A percentile compares a stretch with the other conserved stretches of the same genome.
Evolutionary conservation across 2,329 filamentous ascomycete genomes (phyloP).

Genomic region (Penicillium rolfsii): DNA sequence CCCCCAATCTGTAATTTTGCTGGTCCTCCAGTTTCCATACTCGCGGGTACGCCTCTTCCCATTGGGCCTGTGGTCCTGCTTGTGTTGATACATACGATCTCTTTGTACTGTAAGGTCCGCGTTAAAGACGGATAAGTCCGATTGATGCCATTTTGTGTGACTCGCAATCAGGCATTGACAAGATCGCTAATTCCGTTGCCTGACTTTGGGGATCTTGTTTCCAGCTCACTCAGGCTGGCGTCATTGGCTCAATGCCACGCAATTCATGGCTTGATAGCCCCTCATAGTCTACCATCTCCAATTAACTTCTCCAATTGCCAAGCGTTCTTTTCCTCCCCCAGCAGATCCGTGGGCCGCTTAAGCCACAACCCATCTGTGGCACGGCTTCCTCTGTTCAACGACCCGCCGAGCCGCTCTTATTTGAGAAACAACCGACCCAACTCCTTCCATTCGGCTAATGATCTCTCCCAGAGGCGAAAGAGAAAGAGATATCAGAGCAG

Average conservation of each 20-base stretch:
- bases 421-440: neutral
- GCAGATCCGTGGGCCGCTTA: slow-evolving; percentile 9
- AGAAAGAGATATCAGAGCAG: neutral
- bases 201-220: neutral
- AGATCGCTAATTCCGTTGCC: neutral
- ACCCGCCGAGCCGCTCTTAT: slow-evolving; percentile 1
- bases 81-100: neutral
- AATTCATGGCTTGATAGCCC: neutral
- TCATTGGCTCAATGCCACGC: neutral
- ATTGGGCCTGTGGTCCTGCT: neutral
- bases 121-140: neutral
- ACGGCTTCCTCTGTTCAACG: slow-evolving; percentile 2
- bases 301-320: slow-evolving; percentile 1
- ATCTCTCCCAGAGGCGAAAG: neutral
- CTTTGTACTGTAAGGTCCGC: neutral
- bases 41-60: neutral
- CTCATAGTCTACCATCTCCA: neutral
- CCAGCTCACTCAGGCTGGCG: neutral
- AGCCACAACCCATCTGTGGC: slow-evolving; percentile 13
- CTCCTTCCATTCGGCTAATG: neutral
- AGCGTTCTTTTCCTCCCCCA: neutral
- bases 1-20: neutral
- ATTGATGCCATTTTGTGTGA: neutral
- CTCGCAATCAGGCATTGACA: neutral
- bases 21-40: neutral